Evolutionary conservation across 441 rosid genomes (phyloP).

Genomic region (Raphanus hybrid): DNA sequence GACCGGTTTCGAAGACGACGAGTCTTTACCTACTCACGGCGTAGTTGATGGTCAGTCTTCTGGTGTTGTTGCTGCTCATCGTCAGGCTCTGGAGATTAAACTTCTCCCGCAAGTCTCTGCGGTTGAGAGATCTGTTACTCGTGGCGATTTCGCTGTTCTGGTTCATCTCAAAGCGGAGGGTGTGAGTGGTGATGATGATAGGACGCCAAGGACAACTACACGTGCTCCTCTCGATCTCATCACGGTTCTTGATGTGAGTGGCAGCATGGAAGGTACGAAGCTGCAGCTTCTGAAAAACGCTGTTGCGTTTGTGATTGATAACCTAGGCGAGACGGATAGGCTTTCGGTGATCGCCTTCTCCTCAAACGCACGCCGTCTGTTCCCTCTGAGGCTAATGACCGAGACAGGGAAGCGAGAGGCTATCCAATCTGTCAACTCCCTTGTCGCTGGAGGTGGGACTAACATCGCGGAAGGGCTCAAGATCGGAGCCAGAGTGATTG

Average conservation of each 20-base stretch:
- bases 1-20: conserved; percentile 44
- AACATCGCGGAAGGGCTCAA: conserved; percentile 42
- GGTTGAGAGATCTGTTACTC: conserved; percentile 17
- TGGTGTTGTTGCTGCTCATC: conserved; percentile 3
- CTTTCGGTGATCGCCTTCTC: conserved; percentile 46
- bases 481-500: conserved; percentile 45
- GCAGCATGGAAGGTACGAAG: conserved; percentile 42
- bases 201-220: background rate
- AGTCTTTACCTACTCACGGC: conserved; percentile 30
- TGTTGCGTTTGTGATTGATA: conserved; percentile 41
- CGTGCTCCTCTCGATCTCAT: conserved; percentile 47
- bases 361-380: conserved; percentile 32
- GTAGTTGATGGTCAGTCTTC: too few relatives aligned
- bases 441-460: conserved; percentile 35
- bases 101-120: conserved; percentile 39
- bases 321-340: conserved; percentile 41
- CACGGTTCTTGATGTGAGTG: conserved; percentile 47
- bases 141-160: conserved; percentile 39
- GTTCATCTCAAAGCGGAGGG: conserved; percentile 43
- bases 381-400: conserved; percentile 42
- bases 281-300: conserved; percentile 35
- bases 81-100: conserved; percentile 29
- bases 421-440: conserved; percentile 36
- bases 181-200: conserved; percentile 20
- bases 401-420: conserved; percentile 39